Percentiles rank a stretch among this genome's conserved stretches.
Evolutionary conservation across 2,329 filamentous ascomycete genomes (phyloP).

Genomic region (Fusarium sp.): DNA sequence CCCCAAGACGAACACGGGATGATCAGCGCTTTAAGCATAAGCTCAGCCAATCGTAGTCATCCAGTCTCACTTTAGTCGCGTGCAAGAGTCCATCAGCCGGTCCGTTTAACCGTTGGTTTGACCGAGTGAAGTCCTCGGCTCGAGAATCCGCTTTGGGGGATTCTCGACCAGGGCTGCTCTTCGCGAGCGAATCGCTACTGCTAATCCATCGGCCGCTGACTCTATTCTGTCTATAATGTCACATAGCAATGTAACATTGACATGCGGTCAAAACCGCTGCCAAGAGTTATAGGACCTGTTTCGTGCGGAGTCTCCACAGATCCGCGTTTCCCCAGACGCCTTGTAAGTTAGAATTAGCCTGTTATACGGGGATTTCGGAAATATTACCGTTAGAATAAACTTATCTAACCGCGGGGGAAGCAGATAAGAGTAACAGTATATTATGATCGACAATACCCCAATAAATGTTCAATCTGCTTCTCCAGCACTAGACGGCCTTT

Average conservation of each 20-base stretch:
- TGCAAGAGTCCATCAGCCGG: constrained; percentile 29
- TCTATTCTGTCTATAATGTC: constrained; percentile 8
- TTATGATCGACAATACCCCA: constrained; percentile 33
- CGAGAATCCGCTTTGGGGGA: constrained; percentile 24
- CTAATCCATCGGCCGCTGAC: constrained; percentile 8
- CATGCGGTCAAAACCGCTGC: constrained; percentile 8
- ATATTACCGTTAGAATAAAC: constrained; percentile 20
- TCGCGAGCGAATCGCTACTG: constrained; percentile 22
- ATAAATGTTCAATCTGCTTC: constrained; percentile 3
- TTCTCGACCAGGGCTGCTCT: not conserved
- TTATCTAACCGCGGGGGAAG: constrained; percentile 9
- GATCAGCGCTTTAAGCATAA: constrained; percentile 38
- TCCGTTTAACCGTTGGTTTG: constrained; percentile 40
- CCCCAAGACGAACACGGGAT: constrained; percentile 12
- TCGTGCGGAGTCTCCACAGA: constrained; percentile 21
- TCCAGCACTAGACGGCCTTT: not conserved
- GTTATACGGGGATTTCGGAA: constrained; percentile 33
- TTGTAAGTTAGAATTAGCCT: constrained; percentile 10
- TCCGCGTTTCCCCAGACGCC: constrained; percentile 35
- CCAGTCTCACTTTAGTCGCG: not conserved
- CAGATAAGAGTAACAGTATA: constrained; percentile 20
- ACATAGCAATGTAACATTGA: constrained; percentile 24
- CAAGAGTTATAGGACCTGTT: constrained; percentile 4
- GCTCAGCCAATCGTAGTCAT: not conserved
- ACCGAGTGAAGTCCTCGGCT: constrained; percentile 22